Conservation (phyloP, 108 stramenopile species). For the Cyclotella sp. region DNA sequence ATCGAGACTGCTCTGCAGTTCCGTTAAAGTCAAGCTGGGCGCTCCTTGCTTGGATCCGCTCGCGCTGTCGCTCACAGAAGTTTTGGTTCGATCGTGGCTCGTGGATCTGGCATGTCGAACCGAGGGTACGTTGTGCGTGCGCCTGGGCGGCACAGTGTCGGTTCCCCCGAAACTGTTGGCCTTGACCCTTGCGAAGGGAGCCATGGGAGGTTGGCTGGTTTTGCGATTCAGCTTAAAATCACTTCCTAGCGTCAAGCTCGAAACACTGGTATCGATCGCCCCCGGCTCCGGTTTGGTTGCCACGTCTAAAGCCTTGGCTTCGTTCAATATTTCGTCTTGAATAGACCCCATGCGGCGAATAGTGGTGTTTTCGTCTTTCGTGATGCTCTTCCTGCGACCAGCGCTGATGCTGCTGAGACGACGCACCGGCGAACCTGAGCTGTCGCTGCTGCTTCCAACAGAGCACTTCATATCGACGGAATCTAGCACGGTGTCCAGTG, state of each 20-base stretch:
- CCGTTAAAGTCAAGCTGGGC: neutral
- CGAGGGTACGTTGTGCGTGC: neutral
- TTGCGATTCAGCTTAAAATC: conserved; percentile 1
- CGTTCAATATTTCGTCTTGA: conserved; percentile 15
- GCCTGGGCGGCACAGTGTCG: no score
- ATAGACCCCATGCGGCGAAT: neutral
- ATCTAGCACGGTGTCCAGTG: conserved; percentile 1
- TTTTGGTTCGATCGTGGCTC: neutral
- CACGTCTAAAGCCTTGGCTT: neutral
- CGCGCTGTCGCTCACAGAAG: neutral
- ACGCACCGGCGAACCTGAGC: neutral
- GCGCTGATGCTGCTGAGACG: neutral
- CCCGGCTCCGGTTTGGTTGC: neutral
- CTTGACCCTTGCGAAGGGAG: neutral
- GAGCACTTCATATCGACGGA: conserved; percentile 2
- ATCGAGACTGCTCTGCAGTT: neutral
- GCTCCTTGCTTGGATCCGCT: neutral
- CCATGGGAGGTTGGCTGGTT: no score
- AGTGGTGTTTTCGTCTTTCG: neutral
- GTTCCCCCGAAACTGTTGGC: neutral
- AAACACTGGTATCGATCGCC: neutral
- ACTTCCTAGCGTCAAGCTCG: conserved; percentile 2
- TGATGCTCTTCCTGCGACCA: neutral
- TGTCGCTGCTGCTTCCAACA: neutral
- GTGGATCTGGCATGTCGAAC: neutral